Evolutionary conservation across 257 asterid genomes (phyloP).

Genomic region (Gardenia jasminoides): DNA sequence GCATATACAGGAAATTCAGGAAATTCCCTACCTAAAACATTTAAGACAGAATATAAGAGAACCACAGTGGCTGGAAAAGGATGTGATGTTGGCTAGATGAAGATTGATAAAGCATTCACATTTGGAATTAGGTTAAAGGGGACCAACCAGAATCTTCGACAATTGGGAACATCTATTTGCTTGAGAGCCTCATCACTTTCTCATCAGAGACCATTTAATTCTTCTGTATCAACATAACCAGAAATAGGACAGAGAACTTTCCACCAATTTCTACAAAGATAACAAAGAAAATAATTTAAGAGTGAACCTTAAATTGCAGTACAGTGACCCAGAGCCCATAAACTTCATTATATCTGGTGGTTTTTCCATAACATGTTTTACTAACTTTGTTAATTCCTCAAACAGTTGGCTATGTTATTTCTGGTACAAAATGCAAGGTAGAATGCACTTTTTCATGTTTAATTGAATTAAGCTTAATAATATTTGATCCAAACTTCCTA

Average conservation of each 20-base stretch:
- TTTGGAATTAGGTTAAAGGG: background rate
- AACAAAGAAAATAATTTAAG: too few relatives aligned
- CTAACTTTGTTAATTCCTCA: background rate
- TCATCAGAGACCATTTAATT: background rate
- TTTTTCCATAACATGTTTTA: background rate
- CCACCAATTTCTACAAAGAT: background rate
- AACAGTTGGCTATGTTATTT: background rate
- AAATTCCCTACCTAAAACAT: background rate
- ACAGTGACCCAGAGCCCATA: too few relatives aligned
- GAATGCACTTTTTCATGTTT: too few relatives aligned
- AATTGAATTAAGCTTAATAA: background rate
- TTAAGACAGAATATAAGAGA: too few relatives aligned
- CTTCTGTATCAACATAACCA: background rate
- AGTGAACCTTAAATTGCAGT: too few relatives aligned
- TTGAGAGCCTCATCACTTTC: background rate
- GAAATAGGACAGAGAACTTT: background rate
- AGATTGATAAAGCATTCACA: background rate
- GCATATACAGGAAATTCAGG: background rate
- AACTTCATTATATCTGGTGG: too few relatives aligned
- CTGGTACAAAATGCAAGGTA: background rate
- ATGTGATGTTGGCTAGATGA: background rate
- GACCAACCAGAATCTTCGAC: background rate
- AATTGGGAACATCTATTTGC: background rate
- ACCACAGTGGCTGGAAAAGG: too few relatives aligned
- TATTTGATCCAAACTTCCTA: background rate